Evolutionary conservation across 345 rosid species (phyloP).

Genomic region (Bruguiera gymnorhiza): DNA sequence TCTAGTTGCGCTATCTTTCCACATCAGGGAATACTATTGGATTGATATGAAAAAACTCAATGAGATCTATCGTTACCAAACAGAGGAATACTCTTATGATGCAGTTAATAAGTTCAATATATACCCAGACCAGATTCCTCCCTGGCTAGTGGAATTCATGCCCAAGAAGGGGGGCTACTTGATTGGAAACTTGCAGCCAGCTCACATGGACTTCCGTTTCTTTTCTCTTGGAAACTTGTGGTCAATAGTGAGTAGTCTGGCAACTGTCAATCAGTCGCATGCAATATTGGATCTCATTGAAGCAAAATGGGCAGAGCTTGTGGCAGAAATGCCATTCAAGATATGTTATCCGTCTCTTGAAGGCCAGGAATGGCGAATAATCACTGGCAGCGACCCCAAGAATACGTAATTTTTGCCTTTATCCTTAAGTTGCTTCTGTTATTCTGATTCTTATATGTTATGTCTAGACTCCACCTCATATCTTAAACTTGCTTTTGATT

Average conservation of each 20-base stretch:
- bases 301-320: constrained; percentile 80
- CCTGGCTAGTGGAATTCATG: constrained; percentile 84
- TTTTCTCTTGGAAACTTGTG: constrained; percentile 86
- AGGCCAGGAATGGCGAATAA: constrained; percentile 82
- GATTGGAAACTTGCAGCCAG: constrained; percentile 90
- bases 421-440: constrained; percentile 1
- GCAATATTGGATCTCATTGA: constrained; percentile 81
- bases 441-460: not conserved
- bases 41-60: constrained; percentile 69
- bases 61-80: constrained; percentile 80
- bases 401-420: constrained; percentile 55
- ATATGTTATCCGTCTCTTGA: constrained; percentile 84
- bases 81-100: constrained; percentile 85
- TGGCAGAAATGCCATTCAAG: constrained; percentile 82
- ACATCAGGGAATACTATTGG: constrained; percentile 90
- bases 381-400: constrained; percentile 90
- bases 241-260: constrained; percentile 72
- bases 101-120: constrained; percentile 93
- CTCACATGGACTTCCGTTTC: constrained; percentile 95
- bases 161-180: constrained; percentile 75
- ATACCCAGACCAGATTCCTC: constrained; percentile 87
- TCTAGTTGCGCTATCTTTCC: constrained; percentile 80
- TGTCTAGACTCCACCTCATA: constrained; percentile 7
- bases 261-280: constrained; percentile 72
- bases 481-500: constrained; percentile 24